These are phyloP conservation scores for Populus hybrid DNA, from an alignment of 441 rosid genomes.

Conservation along the genomic window DNA sequence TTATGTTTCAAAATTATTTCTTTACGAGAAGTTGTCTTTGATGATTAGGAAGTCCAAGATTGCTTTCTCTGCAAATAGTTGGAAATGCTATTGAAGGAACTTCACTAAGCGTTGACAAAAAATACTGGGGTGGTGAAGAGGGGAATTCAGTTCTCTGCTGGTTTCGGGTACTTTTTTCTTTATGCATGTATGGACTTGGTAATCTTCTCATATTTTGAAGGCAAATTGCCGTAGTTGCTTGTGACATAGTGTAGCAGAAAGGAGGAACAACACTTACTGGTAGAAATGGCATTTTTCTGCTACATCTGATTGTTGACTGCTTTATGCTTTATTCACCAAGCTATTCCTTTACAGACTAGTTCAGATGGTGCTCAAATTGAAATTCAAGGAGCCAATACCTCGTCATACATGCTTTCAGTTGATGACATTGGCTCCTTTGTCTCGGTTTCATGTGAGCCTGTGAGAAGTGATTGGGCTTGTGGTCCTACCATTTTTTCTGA, in stretches of 20 bases:
- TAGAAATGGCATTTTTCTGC: not conserved
- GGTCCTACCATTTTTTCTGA: constrained; percentile 89
- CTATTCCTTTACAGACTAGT: constrained; percentile 56
- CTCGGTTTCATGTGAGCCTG: constrained; percentile 96
- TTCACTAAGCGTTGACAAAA: constrained; percentile 57
- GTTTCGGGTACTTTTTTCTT: constrained; percentile 66
- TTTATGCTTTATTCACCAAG: not conserved
- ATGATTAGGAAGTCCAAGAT: constrained; percentile 81
- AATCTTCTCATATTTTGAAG: constrained; percentile 12
- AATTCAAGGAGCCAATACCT: constrained; percentile 59
- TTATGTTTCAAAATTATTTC: not conserved
- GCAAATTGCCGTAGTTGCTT: constrained; percentile 11
- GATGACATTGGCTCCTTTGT: constrained; percentile 82
- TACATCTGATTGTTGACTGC: not conserved
- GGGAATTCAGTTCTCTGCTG: constrained; percentile 84
- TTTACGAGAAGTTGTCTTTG: constrained; percentile 18
- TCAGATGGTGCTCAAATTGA: constrained; percentile 69
- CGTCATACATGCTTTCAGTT: constrained; percentile 61
- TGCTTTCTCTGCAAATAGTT: constrained; percentile 68
- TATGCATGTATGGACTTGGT: constrained; percentile 9
- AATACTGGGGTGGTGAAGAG: constrained; percentile 99
- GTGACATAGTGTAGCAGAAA: not conserved
- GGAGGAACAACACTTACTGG: not conserved
- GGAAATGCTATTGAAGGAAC: constrained; percentile 82
- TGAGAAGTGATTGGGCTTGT: constrained; percentile 27